These are phyloP conservation scores for Syzygium oleosum DNA, from an alignment of 345 rosid species.

Conservation along the genomic window DNA sequence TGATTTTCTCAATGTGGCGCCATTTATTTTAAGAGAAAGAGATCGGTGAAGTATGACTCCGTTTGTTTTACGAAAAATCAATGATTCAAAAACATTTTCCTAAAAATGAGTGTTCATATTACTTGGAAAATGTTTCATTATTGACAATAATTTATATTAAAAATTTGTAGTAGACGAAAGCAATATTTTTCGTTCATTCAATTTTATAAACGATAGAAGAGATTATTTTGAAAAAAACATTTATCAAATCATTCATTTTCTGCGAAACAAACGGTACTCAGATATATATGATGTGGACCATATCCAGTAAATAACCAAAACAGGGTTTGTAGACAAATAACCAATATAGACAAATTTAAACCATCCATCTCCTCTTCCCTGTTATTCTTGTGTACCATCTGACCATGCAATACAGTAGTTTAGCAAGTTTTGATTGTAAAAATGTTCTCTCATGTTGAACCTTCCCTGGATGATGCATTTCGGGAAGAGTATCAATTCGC, in stretches of 20 bases:
- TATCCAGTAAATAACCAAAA: neutral
- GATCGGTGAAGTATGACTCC: fast-evolving
- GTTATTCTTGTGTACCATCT: neutral
- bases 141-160: too few species aligned
- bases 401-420: neutral
- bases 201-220: neutral
- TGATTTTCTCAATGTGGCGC: neutral
- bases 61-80: fast-evolving
- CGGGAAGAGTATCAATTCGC: neutral
- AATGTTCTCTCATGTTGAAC: neutral
- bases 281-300: neutral
- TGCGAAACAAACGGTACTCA: too few species aligned
- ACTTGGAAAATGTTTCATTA: neutral
- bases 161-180: too few species aligned
- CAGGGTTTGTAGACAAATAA: neutral
- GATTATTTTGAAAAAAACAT: too few species aligned
- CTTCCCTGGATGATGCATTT: neutral
- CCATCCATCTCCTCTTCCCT: neutral
- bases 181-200: neutral
- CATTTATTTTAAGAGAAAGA: neutral
- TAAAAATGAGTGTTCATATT: neutral
- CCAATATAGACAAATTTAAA: neutral
- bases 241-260: neutral
- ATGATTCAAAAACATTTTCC: fast-evolving
- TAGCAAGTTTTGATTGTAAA: neutral